phyloP scores from a whole-genome alignment of 2,329 filamentous ascomycete genomes.

The Domatiomyces globalis region DNA sequence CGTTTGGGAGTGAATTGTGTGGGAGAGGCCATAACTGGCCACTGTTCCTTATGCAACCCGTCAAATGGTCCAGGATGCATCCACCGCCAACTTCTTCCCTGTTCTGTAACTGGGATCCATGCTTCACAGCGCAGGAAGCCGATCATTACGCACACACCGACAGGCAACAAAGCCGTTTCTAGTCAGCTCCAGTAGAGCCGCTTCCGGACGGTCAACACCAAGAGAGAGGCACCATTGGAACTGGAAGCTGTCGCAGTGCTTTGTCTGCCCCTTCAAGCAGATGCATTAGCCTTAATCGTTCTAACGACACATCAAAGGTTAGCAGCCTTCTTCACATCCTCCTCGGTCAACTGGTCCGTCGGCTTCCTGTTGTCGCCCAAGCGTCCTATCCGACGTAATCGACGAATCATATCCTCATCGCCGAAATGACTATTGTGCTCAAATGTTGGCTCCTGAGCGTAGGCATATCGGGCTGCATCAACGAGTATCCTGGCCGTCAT shows the following conservation, averaged over 20 bases:
- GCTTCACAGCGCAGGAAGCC: background rate
- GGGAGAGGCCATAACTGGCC: no score
- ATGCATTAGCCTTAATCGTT: background rate
- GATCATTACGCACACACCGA: background rate
- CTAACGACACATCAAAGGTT: conserved; percentile 22
- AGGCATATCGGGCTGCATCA: conserved; percentile 74
- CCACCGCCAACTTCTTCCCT: no score
- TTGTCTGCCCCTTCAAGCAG: background rate
- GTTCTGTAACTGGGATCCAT: background rate
- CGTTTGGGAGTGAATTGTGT: no score
- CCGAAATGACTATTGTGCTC: conserved; percentile 54
- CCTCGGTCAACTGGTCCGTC: conserved; percentile 39
- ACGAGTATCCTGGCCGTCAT: conserved; percentile 88
- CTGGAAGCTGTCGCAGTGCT: background rate
- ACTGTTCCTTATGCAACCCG: no score
- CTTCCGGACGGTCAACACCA: background rate
- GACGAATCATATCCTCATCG: conserved; percentile 51
- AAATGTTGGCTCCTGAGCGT: conserved; percentile 69
- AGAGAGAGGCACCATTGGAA: background rate
- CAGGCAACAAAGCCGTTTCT: background rate
- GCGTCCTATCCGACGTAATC: conserved; percentile 42
- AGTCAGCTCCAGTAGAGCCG: background rate
- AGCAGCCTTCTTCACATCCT: conserved; percentile 37
- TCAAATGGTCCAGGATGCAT: no score
- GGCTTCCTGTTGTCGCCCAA: conserved; percentile 38